Evolutionary conservation across 2,329 filamentous ascomycete species (phyloP).

Genomic region (Leptosphaerulina australis): DNA sequence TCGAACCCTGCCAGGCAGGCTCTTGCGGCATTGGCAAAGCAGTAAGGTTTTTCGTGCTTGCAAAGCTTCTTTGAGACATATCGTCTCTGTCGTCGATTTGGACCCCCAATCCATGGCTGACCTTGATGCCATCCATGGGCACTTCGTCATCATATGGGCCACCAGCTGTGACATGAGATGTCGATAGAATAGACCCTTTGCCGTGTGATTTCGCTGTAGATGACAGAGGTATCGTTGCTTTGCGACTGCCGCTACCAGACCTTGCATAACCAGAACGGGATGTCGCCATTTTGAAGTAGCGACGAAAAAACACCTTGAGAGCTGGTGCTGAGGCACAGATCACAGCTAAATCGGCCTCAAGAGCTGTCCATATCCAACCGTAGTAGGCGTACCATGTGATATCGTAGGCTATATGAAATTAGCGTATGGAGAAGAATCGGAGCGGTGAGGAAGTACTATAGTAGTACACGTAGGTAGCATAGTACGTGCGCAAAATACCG

Average conservation of each 20-base stretch:
- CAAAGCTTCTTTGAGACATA: slow-evolving; percentile 24
- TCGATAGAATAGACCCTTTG: slow-evolving; percentile 5
- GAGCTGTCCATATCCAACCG: slow-evolving; percentile 50
- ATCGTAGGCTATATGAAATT: slow-evolving; percentile 39
- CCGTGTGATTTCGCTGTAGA: slow-evolving; percentile 2
- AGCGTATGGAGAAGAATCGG: background rate
- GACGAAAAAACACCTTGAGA: slow-evolving; percentile 53
- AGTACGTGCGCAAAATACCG: slow-evolving; percentile 48
- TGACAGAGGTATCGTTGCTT: background rate
- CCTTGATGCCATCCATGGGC: slow-evolving; percentile 30
- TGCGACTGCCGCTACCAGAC: slow-evolving; percentile 3
- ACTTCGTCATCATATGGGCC: slow-evolving; percentile 16
- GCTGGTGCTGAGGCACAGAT: slow-evolving; percentile 53
- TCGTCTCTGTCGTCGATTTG: slow-evolving; percentile 30
- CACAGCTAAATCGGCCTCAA: slow-evolving; percentile 51
- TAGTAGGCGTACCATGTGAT: slow-evolving; percentile 50
- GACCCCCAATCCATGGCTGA: slow-evolving; percentile 30
- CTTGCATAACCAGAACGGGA: slow-evolving; percentile 19
- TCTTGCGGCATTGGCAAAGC: slow-evolving; percentile 19
- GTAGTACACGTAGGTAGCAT: slow-evolving; percentile 42
- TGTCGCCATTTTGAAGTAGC: slow-evolving; percentile 41
- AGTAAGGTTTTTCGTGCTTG: slow-evolving; percentile 30
- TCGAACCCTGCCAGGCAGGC: slow-evolving; percentile 4
- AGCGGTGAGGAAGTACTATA: slow-evolving; percentile 17
- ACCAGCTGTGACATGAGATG: slow-evolving; percentile 17